phyloP scores from a whole-genome alignment of 2,329 filamentous ascomycete species.

The Colletotrichum destructivum region DNA sequence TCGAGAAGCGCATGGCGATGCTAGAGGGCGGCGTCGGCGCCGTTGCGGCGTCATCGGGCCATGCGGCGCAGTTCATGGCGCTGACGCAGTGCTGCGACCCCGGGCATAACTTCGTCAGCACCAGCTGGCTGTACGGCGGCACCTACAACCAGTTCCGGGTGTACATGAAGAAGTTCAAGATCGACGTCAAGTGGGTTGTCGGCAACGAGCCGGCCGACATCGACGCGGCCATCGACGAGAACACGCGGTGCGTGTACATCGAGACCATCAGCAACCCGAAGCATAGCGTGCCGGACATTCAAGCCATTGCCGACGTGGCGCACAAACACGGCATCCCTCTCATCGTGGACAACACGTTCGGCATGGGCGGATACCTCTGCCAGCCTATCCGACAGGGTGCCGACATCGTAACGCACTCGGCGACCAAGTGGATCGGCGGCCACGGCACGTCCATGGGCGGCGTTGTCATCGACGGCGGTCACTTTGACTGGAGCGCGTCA shows the following conservation, averaged over 20 bases:
- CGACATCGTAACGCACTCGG: constrained; percentile 80
- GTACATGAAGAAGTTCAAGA: constrained; percentile 85
- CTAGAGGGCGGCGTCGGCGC: constrained; percentile 93
- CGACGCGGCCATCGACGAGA: constrained; percentile 86
- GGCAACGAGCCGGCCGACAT: constrained; percentile 87
- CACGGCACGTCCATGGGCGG: constrained; percentile 81
- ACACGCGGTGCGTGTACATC: constrained; percentile 91
- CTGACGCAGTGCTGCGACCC: constrained; percentile 84
- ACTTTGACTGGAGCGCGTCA: constrained; percentile 80
- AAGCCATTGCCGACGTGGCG: constrained; percentile 75
- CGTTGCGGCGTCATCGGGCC: constrained; percentile 87
- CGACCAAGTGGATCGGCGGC: constrained; percentile 82
- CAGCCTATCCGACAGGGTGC: constrained; percentile 79
- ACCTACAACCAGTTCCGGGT: constrained; percentile 99
- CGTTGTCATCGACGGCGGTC: constrained; percentile 77
- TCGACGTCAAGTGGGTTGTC: constrained; percentile 87
- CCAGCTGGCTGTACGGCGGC: constrained; percentile 91
- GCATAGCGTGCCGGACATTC: constrained; percentile 85
- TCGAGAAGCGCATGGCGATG: constrained; percentile 94
- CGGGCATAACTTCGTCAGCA: constrained; percentile 96
- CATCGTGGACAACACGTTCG: constrained; percentile 79
- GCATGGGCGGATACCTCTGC: constrained; percentile 77
- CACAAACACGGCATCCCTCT: constrained; percentile 56
- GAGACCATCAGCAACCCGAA: constrained; percentile 94
- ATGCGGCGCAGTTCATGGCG: constrained; percentile 93